These are phyloP conservation scores for Paecilomyces fulvus DNA, from an alignment of 2,329 filamentous ascomycete genomes.

Conservation along the genomic window DNA sequence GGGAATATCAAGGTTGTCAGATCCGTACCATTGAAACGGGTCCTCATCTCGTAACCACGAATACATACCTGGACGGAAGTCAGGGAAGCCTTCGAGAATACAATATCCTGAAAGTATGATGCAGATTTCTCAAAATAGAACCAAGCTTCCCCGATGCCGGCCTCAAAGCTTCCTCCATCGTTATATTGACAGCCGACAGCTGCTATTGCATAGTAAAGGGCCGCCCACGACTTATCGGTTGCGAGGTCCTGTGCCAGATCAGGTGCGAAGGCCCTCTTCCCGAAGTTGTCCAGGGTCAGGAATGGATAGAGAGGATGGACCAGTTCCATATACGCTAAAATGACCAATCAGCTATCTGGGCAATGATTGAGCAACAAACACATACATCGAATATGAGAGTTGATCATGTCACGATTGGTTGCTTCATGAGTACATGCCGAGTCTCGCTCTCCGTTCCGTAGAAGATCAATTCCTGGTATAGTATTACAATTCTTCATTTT, in stretches of 20 bases:
- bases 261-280: slow-evolving; percentile 33
- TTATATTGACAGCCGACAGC: slow-evolving; percentile 30
- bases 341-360: background rate
- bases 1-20: background rate
- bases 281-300: slow-evolving; percentile 27
- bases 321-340: slow-evolving; percentile 29
- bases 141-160: slow-evolving; percentile 31
- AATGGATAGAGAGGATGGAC: slow-evolving; percentile 35
- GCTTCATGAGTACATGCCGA: background rate
- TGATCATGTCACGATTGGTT: background rate
- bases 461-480: background rate
- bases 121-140: slow-evolving; percentile 10
- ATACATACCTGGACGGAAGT: slow-evolving; percentile 2
- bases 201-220: slow-evolving; percentile 29
- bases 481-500: background rate
- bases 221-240: slow-evolving; percentile 41
- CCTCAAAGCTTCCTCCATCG: slow-evolving; percentile 29
- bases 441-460: background rate
- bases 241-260: slow-evolving; percentile 44
- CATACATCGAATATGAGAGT: slow-evolving; percentile 1
- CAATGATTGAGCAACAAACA: background rate
- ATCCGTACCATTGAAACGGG: background rate
- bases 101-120: slow-evolving; percentile 3
- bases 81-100: slow-evolving; percentile 2
- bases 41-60: background rate